Percentiles rank a stretch among this genome's conserved stretches.
Evolutionary conservation across 148 eudicot genomes (phyloP).

Genomic region (Selenicereus undatus): DNA sequence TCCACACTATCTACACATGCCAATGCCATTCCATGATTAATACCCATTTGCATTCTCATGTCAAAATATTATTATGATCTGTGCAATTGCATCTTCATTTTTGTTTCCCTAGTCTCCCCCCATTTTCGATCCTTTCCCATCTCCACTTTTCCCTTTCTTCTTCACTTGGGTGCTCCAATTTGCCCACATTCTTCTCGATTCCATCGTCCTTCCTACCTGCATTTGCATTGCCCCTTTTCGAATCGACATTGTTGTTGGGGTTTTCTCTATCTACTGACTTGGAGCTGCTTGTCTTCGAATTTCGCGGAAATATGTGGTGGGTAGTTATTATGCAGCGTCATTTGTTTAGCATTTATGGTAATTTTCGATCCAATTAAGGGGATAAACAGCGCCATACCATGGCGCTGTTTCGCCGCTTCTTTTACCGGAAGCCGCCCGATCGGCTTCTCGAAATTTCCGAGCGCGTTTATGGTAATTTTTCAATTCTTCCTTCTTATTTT

Average conservation of each 20-base stretch:
- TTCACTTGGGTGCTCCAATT: neutral
- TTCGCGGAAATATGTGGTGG: neutral
- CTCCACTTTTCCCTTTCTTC: neutral
- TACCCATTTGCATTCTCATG: too few species aligned
- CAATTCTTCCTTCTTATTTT: neutral
- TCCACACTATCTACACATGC: constrained; percentile 33
- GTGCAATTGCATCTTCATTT: neutral
- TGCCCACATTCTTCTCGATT: constrained; percentile 11
- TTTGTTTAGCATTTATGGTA: constrained; percentile 19
- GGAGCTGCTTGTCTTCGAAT: neutral
- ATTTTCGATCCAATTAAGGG: constrained; percentile 51
- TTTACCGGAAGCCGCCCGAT: constrained; percentile 68
- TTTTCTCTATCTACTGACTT: neutral
- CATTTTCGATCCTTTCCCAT: constrained; percentile 10
- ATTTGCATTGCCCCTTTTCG: neutral
- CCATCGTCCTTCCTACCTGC: neutral
- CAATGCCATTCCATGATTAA: neutral
- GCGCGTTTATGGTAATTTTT: constrained; percentile 56
- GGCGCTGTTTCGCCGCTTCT: constrained; percentile 90
- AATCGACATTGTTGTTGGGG: neutral
- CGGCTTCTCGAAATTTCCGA: constrained; percentile 73
- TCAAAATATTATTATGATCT: neutral
- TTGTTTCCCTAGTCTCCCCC: constrained; percentile 6
- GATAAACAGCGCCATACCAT: constrained; percentile 72
- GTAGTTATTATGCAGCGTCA: constrained; percentile 19